phyloP scores from a whole-genome alignment of 352 stramenopile species.

The Pythium myriotylum region DNA sequence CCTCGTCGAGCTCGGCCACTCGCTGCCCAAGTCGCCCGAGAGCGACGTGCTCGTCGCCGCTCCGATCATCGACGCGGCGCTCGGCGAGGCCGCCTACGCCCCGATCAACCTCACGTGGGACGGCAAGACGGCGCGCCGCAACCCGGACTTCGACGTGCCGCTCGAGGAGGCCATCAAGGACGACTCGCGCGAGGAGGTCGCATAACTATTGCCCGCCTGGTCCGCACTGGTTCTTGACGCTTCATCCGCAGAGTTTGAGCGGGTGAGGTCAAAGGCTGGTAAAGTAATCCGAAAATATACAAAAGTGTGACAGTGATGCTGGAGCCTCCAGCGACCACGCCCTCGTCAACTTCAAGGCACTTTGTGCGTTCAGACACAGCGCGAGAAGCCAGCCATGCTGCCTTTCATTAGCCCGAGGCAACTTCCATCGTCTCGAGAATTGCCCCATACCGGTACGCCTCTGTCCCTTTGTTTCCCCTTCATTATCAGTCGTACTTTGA shows the following conservation, averaged over 20 bases:
- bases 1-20: constrained; percentile 73
- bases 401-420: too few relatives aligned
- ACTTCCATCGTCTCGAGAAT: too few relatives aligned
- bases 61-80: constrained; percentile 71
- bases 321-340: too few relatives aligned
- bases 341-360: too few relatives aligned
- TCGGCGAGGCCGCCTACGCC: constrained; percentile 75
- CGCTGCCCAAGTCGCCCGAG: constrained; percentile 84
- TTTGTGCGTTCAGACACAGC: too few relatives aligned
- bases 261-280: background rate
- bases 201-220: constrained; percentile 15
- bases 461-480: too few relatives aligned
- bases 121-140: constrained; percentile 74
- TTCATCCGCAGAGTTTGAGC: background rate
- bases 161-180: constrained; percentile 70
- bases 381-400: too few relatives aligned
- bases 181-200: constrained; percentile 34
- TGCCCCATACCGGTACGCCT: too few relatives aligned
- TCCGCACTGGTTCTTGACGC: background rate
- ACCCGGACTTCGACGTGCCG: constrained; percentile 83
- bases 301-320: constrained; percentile 6
- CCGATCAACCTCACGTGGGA: constrained; percentile 88
- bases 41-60: constrained; percentile 75
- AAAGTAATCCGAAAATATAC: constrained; percentile 13
- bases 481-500: background rate